Evolutionary conservation across 441 rosid genomes (phyloP).

Genomic region (Dalechampia spathulata): DNA sequence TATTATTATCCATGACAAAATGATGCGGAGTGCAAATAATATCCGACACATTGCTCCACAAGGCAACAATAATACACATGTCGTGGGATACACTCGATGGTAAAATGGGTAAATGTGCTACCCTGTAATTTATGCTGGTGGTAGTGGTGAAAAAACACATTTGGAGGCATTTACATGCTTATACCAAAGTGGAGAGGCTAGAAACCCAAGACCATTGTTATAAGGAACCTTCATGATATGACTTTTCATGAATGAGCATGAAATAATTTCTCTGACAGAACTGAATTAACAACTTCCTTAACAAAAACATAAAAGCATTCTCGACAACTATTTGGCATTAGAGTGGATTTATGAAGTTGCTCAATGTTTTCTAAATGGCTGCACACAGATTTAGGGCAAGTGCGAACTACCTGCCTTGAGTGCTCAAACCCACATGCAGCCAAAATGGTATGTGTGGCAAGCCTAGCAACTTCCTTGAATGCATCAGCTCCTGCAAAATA

Average conservation of each 20-base stretch:
- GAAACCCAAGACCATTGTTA: not conserved
- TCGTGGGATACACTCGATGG: not conserved
- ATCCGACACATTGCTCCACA: not conserved
- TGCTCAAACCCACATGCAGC: constrained; percentile 41
- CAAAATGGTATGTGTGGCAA: constrained; percentile 43
- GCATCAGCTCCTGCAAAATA: constrained; percentile 27
- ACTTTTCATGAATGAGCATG: not conserved
- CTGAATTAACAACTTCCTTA: constrained; percentile 26
- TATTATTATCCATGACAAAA: no score
- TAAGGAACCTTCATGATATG: not conserved
- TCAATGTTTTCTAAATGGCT: constrained; percentile 19
- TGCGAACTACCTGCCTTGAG: constrained; percentile 16
- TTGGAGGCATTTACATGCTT: not conserved
- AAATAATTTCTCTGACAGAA: constrained; percentile 22
- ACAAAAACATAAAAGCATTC: constrained; percentile 39
- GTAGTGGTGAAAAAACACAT: not conserved
- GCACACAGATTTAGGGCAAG: constrained; percentile 20
- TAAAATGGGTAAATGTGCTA: not conserved
- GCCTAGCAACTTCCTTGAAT: constrained; percentile 44
- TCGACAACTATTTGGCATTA: constrained; percentile 37
- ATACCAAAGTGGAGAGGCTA: not conserved
- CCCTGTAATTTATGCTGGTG: not conserved
- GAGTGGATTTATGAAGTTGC: constrained; percentile 18
- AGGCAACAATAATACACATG: not conserved
- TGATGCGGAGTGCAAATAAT: no score